Evolutionary conservation across 2,329 filamentous ascomycete species (phyloP), one percentile per base, ranked within the genome.

Genomic region (Lecanicillium sp.): DNA sequence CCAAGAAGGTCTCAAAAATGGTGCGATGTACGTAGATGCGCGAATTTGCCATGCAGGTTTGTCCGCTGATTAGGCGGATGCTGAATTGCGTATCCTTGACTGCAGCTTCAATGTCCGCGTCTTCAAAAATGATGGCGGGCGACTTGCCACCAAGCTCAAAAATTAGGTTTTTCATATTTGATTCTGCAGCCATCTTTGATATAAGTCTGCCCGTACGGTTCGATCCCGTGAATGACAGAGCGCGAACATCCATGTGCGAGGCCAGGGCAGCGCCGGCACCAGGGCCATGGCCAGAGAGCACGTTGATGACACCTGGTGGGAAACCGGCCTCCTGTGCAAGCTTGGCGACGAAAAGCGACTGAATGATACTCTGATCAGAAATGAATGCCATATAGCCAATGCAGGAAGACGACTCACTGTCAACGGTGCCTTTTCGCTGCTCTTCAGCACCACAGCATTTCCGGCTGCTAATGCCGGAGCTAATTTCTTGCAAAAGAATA

Each of bases 171-270:
- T 78, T 79, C 60, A 74, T 60, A 50, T 75, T 75, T 43, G 67
- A 84, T 0, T 72, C 66, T 3, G 78, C 70, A 2, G 83, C 81
- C 64, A 77, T 71, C 58, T 82, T 83, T 79, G 86, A 84, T 51
- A 86, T 84, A 55, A 81, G 73, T 41, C 75, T 74, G n/a, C 79
- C 83, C 1, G 82, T 86, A 4, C 68, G 69, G 2, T 81, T 86
- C 19, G 75, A 81, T 39, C 83, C 83, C 0, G 53, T 55, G 24
- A 55, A 53, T 11, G 47, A 27, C 4, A 55, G 27, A 10, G 32
- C 48, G 5, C 49, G 42, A 29, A 55, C 40, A 12, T 53, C 47
- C 49, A 51, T 50, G 37, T 53, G 53, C 8, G 21, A 38, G 1
- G 53, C 51, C 15, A 55, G 36, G 14, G 49, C 33, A 2, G 38